Base-by-base conservation (phyloP, 2,329 filamentous ascomycete species). In the Rhynchosporium graminicola region DNA sequence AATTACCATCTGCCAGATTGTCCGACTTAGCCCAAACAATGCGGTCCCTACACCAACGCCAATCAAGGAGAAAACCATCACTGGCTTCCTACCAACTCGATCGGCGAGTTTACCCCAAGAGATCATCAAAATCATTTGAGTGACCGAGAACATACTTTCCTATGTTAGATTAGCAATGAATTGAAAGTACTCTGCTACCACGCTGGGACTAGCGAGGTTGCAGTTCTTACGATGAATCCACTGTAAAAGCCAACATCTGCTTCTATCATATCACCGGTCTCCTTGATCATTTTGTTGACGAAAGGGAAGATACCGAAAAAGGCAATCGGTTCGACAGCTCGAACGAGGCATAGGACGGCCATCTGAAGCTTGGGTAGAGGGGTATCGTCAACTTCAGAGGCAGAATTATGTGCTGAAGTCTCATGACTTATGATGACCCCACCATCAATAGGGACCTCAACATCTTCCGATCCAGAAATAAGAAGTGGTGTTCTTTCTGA, bases 291-390 rank as follows among this genome's bases (percentile, higher is more conserved):
- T 71, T 88, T 80, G 70, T 87, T 91, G 75, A 95, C 83, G 76
- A 90, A 94, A 0, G 90, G 89, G 70, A 94, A 90, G 73, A 94
- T 91, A 73, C 82, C 86, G 78, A 93, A 94, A 78, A 91, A 94
- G n/a, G 89, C 88, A 46, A 93, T 82, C 0, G 91, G 90, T 71
- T 94, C 91, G 50, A 91, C 79, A 31, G 90, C 72, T 5, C 90
- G 85, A 1, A 87, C 86, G 72, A 87, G 90, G 78, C 90, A 94
- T 12, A 95, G 83, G 10, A 90, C 75, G 38, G 88, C 74, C 58
- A 95, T 86, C 73, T 94, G 91, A n/a, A 73, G 59, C 65, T 77
- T 79, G n/a, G 86, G 83, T 13, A 90, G 73, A 0, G 83, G 80
- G 61, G 78, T 81, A 29, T 75, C 72, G 31, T 64, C 65, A 48